A percentile compares a stretch with the other conserved stretches of the same genome.
Conservation (phyloP, 768 basidiomycete species). For the Inosperma sp. region DNA sequence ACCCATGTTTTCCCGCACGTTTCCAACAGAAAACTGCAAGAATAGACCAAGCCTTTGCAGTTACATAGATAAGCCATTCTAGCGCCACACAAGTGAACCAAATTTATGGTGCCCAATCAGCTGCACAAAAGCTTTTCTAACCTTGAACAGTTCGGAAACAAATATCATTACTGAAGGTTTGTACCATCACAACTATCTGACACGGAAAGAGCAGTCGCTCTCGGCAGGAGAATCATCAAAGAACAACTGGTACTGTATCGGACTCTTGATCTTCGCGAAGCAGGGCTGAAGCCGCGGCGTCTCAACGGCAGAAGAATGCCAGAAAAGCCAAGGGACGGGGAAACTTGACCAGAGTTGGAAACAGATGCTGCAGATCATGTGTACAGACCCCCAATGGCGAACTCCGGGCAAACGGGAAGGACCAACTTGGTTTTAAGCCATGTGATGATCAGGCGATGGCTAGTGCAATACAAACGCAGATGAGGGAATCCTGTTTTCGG, state of each 20-base stretch:
- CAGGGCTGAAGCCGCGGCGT: constrained; percentile 30
- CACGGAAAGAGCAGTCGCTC: background rate
- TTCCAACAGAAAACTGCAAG: too few species aligned
- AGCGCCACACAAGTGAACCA: too few species aligned
- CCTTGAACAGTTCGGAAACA: too few species aligned
- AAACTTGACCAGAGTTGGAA: constrained; percentile 6
- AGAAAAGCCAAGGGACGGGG: constrained; percentile 8
- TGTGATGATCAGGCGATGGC: constrained; percentile 34
- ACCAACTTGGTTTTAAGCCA: background rate
- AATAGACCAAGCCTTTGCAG: too few species aligned
- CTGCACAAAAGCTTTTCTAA: too few species aligned
- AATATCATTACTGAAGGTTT: too few species aligned
- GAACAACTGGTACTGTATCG: background rate
- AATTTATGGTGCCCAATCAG: too few species aligned
- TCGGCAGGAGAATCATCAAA: background rate
- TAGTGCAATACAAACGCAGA: constrained; percentile 49
- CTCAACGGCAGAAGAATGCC: constrained; percentile 28
- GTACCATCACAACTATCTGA: background rate
- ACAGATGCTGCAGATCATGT: background rate
- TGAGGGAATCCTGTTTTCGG: constrained; percentile 53
- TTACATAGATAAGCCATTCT: too few species aligned
- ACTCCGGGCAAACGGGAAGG: background rate
- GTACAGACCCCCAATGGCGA: constrained; percentile 5
- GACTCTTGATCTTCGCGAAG: constrained; percentile 29
- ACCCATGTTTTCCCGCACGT: too few species aligned